These are phyloP conservation scores for Xanthoconium purpureum DNA, from an alignment of 768 basidiomycete genomes.

Conservation along the genomic window DNA sequence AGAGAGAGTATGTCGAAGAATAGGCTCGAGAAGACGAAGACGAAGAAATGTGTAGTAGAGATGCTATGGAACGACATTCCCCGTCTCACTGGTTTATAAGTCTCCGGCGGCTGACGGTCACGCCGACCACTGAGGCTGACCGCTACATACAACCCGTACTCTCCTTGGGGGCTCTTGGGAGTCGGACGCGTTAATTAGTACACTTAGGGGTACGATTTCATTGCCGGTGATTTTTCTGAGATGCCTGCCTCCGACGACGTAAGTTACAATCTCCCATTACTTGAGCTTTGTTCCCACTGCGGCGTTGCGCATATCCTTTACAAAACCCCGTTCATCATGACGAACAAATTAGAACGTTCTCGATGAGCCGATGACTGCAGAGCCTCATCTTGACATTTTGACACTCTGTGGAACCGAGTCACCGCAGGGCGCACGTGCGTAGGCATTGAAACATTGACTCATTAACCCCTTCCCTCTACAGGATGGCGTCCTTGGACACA, in stretches of 20 bases:
- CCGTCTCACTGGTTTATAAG: conserved; percentile 14
- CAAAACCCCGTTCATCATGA: background rate
- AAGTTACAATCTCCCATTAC: background rate
- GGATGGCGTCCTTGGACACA: background rate
- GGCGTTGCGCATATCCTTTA: background rate
- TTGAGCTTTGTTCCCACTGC: background rate
- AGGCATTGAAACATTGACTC: background rate
- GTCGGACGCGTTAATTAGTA: background rate
- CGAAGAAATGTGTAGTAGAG: background rate
- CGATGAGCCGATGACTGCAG: background rate
- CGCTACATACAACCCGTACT: background rate
- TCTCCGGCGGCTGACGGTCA: conserved; percentile 21
- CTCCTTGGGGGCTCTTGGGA: background rate
- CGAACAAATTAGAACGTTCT: background rate
- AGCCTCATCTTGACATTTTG: background rate
- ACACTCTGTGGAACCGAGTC: background rate
- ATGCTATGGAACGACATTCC: background rate
- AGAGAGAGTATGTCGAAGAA: conserved; percentile 9
- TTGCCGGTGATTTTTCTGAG: background rate
- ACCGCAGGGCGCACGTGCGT: background rate
- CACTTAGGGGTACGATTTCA: background rate
- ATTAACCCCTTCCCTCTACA: background rate
- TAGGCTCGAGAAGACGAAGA: background rate
- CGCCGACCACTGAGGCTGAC: conserved; percentile 19
- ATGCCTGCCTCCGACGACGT: background rate